phyloP scores from a whole-genome alignment of 2,329 filamentous ascomycete species.

The Pestalotiopsis fici region DNA sequence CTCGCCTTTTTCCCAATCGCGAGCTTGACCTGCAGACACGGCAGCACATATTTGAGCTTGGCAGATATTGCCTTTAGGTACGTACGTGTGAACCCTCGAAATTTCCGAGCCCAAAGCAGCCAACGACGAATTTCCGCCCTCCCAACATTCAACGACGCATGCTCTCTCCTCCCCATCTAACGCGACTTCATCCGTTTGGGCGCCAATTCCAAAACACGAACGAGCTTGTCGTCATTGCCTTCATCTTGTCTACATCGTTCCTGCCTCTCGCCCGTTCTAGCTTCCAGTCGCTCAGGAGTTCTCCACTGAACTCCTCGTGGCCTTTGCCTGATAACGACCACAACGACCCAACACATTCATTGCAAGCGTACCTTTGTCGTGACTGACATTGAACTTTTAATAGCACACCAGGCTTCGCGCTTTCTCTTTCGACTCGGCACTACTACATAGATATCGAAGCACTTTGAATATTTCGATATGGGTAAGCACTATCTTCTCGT shows the following conservation, averaged over 20 bases:
- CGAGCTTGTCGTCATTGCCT: not conserved
- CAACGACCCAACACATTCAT: slow-evolving; percentile 7
- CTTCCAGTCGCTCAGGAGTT: slow-evolving; percentile 4
- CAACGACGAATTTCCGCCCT: not conserved
- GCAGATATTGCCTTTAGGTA: slow-evolving; percentile 12
- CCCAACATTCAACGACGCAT: not conserved
- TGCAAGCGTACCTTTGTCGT: not conserved
- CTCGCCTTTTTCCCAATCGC: slow-evolving; percentile 34
- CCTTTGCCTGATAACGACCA: not conserved
- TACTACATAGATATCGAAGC: slow-evolving; percentile 24
- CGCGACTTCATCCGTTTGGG: slow-evolving; percentile 2
- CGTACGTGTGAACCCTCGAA: slow-evolving; percentile 16
- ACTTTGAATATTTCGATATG: slow-evolving; percentile 40
- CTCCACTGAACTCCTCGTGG: slow-evolving; percentile 10
- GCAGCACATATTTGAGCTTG: not conserved
- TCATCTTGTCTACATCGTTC: not conserved
- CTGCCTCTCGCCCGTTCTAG: not conserved
- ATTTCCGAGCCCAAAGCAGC: slow-evolving; percentile 6
- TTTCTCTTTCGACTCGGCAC: slow-evolving; percentile 22
- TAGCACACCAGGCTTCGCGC: slow-evolving; percentile 22
- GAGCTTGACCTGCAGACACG: slow-evolving; percentile 28
- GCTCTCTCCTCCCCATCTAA: slow-evolving; percentile 5
- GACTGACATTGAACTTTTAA: slow-evolving; percentile 23
- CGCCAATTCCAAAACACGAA: not conserved
- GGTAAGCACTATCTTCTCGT: slow-evolving; percentile 42